phyloP scores from a whole-genome alignment of 768 basidiomycete genomes.

The Nevesoporus exiguus region DNA sequence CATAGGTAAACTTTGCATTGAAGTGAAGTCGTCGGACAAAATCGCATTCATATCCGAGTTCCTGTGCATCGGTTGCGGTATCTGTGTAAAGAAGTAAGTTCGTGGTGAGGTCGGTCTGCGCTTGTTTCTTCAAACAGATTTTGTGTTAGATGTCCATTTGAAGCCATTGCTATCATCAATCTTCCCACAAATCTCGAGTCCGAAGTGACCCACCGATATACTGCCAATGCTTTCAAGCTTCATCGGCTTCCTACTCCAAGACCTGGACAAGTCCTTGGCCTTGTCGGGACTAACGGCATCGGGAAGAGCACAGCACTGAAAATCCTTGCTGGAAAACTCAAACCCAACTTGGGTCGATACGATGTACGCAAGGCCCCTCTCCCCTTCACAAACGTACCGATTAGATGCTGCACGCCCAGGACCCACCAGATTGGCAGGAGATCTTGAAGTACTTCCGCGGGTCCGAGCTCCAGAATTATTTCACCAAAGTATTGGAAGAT shows the following conservation, averaged over 20 bases:
- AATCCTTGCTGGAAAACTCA: slow-evolving; percentile 93
- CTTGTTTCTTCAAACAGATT: slow-evolving; percentile 1
- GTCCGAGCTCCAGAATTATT: slow-evolving; percentile 98
- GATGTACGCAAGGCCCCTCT: slow-evolving; percentile 55
- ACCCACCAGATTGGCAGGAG: slow-evolving; percentile 99
- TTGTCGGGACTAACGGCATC: slow-evolving; percentile 99
- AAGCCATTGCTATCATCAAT: slow-evolving; percentile 99
- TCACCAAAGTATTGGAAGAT: slow-evolving; percentile 98
- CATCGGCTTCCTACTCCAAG: slow-evolving; percentile 96
- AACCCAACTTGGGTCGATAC: slow-evolving; percentile 96
- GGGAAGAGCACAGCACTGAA: slow-evolving; percentile 98
- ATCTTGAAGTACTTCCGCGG: slow-evolving; percentile 98
- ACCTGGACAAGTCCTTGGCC: slow-evolving; percentile 96
- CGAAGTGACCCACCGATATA: slow-evolving; percentile 96
- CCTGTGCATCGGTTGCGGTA: slow-evolving; percentile 99
- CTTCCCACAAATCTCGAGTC: slow-evolving; percentile 95
- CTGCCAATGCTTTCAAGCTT: slow-evolving; percentile 98
- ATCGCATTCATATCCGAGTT: slow-evolving; percentile 99
- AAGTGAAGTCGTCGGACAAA: slow-evolving; percentile 94
- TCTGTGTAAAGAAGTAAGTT: slow-evolving; percentile 97
- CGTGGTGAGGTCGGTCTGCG: not conserved
- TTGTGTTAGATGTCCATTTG: slow-evolving; percentile 85
- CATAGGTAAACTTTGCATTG: slow-evolving; percentile 94
- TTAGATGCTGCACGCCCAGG: slow-evolving; percentile 41
- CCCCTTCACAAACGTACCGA: not conserved